Conservation (phyloP, 345 rosid genomes). For the Moricandia moricandioides region DNA sequence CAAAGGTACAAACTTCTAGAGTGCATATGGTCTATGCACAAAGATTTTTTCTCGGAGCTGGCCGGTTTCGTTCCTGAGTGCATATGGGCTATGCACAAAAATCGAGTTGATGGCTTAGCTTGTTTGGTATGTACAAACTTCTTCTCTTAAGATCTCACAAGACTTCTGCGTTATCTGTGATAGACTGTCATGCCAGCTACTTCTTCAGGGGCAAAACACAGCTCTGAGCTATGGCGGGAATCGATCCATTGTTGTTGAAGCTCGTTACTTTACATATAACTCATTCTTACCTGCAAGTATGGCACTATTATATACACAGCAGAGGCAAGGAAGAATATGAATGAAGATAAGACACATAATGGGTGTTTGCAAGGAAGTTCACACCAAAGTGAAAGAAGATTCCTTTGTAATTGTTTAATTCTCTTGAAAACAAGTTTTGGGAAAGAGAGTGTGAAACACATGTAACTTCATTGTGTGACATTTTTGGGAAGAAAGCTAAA, state of each 20-base stretch:
- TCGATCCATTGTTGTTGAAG: constrained; percentile 10
- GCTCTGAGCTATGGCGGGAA: constrained; percentile 29
- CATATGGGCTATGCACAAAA: constrained; percentile 25
- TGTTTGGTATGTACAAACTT: constrained; percentile 26
- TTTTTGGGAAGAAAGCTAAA: constrained; percentile 11
- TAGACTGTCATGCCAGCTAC: constrained; percentile 14
- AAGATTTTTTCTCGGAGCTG: constrained; percentile 6
- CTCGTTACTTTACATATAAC: constrained; percentile 19
- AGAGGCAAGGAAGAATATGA: constrained; percentile 26
- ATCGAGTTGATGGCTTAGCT: constrained; percentile 19
- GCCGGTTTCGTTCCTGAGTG: constrained; percentile 15
- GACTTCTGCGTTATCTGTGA: constrained; percentile 1
- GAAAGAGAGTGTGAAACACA: constrained; percentile 5
- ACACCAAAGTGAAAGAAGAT: background rate
- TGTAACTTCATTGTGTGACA: background rate
- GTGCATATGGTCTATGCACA: background rate
- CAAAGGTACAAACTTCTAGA: background rate
- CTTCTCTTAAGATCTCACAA: constrained; percentile 9
- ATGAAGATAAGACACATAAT: constrained; percentile 23
- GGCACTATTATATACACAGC: constrained; percentile 8
- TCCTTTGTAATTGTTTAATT: constrained; percentile 29
- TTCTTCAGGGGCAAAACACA: constrained; percentile 24
- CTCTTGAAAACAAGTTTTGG: constrained; percentile 18
- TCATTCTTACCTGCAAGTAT: constrained; percentile 14
- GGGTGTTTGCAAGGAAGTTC: constrained; percentile 18